A percentile compares a stretch with the other conserved stretches of the same genome.
Evolutionary conservation across 768 basidiomycete species (phyloP).

Genomic region (Boletus tylopilopsis): DNA sequence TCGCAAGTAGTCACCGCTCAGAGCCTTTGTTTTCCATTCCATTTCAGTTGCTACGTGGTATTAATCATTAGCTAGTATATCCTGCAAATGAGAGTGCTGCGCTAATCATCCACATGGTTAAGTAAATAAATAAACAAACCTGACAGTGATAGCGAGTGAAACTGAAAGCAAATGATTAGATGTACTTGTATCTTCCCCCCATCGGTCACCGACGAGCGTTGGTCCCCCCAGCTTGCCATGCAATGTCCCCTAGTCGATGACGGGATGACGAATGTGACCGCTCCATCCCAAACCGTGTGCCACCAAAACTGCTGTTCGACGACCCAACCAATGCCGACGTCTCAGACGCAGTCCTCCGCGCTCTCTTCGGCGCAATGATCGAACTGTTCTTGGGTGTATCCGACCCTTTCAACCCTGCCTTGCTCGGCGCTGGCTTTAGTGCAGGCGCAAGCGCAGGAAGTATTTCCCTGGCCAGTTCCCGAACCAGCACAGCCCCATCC

Average conservation of each 20-base stretch:
- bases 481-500: slow-evolving; percentile 88
- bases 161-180: slow-evolving; percentile 8
- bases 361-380: slow-evolving; percentile 57
- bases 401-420: slow-evolving; percentile 27
- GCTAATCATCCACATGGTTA: slow-evolving; percentile 9
- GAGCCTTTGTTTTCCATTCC: neutral
- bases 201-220: slow-evolving; percentile 21
- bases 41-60: slow-evolving; percentile 11
- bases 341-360: slow-evolving; percentile 70
- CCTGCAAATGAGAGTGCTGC: slow-evolving; percentile 31
- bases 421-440: slow-evolving; percentile 48
- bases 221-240: slow-evolving; percentile 43
- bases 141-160: slow-evolving; percentile 13
- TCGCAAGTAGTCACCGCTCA: slow-evolving; percentile 32
- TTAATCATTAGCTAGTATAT: slow-evolving; percentile 29
- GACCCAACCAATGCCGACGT: slow-evolving; percentile 38
- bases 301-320: slow-evolving; percentile 17
- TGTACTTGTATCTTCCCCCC: neutral
- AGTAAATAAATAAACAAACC: slow-evolving; percentile 22
- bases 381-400: slow-evolving; percentile 37
- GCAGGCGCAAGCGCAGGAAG: slow-evolving; percentile 73
- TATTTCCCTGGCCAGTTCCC: slow-evolving; percentile 85
- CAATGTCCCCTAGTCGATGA: slow-evolving; percentile 59
- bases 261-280: slow-evolving; percentile 39
- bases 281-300: slow-evolving; percentile 33